These are phyloP conservation scores for Entomophthora muscae DNA, from an alignment of 371 early-diverging fungal species.

Conservation along the genomic window DNA sequence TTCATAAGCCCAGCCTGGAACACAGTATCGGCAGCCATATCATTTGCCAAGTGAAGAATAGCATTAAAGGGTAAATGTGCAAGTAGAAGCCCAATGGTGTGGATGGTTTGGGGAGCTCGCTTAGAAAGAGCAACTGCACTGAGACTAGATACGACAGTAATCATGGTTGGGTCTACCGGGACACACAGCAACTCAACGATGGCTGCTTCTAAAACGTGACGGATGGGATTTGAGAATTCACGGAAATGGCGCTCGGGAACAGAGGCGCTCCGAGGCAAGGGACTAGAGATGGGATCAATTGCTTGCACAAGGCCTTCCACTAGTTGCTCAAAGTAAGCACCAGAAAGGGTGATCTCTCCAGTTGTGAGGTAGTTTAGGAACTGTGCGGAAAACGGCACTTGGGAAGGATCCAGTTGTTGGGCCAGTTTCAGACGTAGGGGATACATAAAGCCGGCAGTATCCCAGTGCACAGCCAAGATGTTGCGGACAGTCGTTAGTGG, in stretches of 20 bases:
- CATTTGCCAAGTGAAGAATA: neutral
- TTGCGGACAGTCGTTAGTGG: neutral
- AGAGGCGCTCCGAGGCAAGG: constrained; percentile 14
- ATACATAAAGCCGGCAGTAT: neutral
- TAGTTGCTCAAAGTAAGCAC: neutral
- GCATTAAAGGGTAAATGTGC: neutral
- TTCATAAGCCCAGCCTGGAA: neutral
- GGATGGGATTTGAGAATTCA: constrained; percentile 58
- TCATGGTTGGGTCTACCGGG: constrained; percentile 13
- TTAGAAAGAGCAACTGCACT: constrained; percentile 14
- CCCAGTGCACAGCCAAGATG: neutral
- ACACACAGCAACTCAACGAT: constrained; percentile 44
- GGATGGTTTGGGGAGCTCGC: neutral
- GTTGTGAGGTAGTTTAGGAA: neutral
- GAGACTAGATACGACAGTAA: neutral
- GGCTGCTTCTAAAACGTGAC: constrained; percentile 40
- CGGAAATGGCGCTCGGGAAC: constrained; percentile 61
- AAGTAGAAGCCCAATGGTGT: neutral
- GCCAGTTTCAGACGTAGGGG: neutral
- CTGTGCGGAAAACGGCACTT: neutral
- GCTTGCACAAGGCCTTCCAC: neutral
- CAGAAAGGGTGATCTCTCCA: neutral
- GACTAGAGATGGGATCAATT: neutral
- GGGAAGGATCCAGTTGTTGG: neutral
- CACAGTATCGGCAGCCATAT: neutral